Conservation (phyloP, 2,329 filamentous ascomycete species). For the Capronia americana region DNA sequence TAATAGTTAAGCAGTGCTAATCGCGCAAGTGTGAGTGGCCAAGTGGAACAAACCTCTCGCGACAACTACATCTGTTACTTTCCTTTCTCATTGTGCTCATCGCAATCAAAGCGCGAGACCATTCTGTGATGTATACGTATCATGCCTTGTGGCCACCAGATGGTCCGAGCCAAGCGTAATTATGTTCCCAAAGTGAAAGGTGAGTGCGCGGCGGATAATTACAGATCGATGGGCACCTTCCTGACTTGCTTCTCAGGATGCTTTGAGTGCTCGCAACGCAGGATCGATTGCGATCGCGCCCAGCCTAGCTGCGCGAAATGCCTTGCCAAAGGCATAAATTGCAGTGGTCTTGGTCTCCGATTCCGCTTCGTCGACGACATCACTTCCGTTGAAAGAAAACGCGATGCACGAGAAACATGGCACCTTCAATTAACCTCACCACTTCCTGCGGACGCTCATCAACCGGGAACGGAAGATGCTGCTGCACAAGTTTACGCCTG, state of each 20-base stretch:
- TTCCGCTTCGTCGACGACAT: constrained; percentile 43
- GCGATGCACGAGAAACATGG: constrained; percentile 30
- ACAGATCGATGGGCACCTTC: background rate
- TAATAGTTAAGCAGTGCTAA: background rate
- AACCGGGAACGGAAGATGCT: background rate
- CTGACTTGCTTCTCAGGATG: constrained; percentile 39
- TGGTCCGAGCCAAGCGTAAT: background rate
- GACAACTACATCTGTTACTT: background rate
- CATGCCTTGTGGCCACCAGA: background rate
- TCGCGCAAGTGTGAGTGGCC: background rate
- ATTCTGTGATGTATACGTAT: background rate
- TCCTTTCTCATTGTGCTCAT: background rate
- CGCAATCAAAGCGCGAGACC: background rate
- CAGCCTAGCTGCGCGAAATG: constrained; percentile 46
- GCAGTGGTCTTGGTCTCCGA: constrained; percentile 41
- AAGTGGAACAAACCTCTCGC: background rate
- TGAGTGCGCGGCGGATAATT: background rate
- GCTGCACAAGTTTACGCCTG: background rate
- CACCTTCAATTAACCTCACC: background rate
- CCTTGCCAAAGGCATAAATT: constrained; percentile 42
- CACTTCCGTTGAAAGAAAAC: constrained; percentile 30
- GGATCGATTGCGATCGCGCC: constrained; percentile 45
- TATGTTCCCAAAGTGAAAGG: constrained; percentile 8
- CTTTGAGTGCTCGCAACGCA: constrained; percentile 46
- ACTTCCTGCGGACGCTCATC: background rate